phyloP scores from a whole-genome alignment of 345 rosid genomes.

The Hibiscus tridactylites region DNA sequence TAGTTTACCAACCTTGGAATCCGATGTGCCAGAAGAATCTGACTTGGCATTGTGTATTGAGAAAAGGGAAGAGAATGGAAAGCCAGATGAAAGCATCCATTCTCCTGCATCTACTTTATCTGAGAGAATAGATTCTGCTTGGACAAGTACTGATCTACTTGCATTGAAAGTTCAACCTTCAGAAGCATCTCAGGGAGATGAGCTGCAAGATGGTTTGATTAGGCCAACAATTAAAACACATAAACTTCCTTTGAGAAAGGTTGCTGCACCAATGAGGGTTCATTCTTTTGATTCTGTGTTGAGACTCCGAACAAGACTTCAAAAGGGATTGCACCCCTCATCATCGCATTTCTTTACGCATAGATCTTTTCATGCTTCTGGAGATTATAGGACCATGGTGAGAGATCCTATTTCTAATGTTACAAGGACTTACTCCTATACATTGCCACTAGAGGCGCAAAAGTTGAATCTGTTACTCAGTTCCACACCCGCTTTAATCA shows the following conservation, averaged over 20 bases:
- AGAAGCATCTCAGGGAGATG: constrained; percentile 28
- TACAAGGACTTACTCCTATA: constrained; percentile 50
- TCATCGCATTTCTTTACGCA: constrained; percentile 48
- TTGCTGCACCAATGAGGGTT: constrained; percentile 54
- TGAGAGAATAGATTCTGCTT: constrained; percentile 90
- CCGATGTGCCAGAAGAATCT: constrained; percentile 21
- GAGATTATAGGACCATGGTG: constrained; percentile 70
- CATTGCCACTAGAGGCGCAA: constrained; percentile 59
- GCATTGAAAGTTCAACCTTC: constrained; percentile 25
- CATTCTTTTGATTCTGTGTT: constrained; percentile 83
- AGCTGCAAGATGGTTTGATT: constrained; percentile 19
- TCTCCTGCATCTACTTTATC: constrained; percentile 59
- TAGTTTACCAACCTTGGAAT: constrained; percentile 13
- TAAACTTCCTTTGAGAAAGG: constrained; percentile 39
- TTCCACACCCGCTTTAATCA: constrained; percentile 41
- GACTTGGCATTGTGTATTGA: constrained; percentile 17
- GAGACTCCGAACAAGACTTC: constrained; percentile 52
- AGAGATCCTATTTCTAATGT: constrained; percentile 70
- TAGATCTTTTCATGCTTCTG: constrained; percentile 83
- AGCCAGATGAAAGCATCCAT: constrained; percentile 29
- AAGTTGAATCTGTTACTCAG: constrained; percentile 47
- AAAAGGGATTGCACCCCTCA: constrained; percentile 52
- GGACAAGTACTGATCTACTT: constrained; percentile 71
- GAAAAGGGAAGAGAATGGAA: constrained; percentile 26
- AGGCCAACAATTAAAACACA: constrained; percentile 17